Evolutionary conservation across 2,329 filamentous ascomycete species (phyloP).

Genomic region (Blumeria hordei): DNA sequence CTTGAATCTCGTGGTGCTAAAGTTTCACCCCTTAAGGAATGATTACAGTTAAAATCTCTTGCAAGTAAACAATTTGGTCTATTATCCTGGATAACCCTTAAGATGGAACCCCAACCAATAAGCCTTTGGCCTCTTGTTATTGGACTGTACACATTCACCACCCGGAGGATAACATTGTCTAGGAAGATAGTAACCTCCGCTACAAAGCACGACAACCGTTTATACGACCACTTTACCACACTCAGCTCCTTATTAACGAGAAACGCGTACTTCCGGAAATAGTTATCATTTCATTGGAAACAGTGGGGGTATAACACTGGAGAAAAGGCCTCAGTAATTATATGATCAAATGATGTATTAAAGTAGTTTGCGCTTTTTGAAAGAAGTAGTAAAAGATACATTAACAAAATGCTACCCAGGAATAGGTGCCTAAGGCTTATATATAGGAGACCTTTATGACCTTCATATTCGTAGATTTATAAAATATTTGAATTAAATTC

Average conservation of each 20-base stretch:
- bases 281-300: too few species aligned
- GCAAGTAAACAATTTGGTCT: neutral
- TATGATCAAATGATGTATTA: too few species aligned
- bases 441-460: too few species aligned
- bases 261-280: neutral
- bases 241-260: neutral
- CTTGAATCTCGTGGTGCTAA: neutral
- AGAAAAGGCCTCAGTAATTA: too few species aligned
- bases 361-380: too few species aligned
- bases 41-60: conserved; percentile 1
- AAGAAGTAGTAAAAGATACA: too few species aligned
- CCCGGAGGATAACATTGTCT: neutral
- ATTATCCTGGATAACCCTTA: neutral
- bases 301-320: too few species aligned
- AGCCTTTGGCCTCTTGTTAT: neutral
- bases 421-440: too few species aligned
- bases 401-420: too few species aligned
- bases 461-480: too few species aligned
- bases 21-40: neutral
- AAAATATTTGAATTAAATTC: too few species aligned
- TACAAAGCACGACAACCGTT: neutral
- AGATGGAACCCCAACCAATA: neutral
- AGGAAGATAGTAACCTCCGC: neutral
- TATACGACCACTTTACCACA: neutral
- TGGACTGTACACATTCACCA: neutral